Percentiles rank a stretch among this genome's conserved stretches.
phyloP scores from a whole-genome alignment of 179 eudicot genomes.

The Monotropa hypopitys region DNA sequence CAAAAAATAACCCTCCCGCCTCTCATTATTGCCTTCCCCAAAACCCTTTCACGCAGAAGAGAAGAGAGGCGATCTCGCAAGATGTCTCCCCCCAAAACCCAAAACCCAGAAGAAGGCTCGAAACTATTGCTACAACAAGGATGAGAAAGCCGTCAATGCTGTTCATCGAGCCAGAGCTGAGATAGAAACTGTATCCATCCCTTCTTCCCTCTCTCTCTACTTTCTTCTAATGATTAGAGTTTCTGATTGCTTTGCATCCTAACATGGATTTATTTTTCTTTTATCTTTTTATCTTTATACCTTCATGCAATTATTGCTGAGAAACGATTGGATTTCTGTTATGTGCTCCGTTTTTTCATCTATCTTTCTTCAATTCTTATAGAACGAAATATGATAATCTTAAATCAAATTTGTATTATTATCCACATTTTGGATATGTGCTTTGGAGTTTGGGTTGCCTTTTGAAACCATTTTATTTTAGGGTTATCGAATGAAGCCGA shows the following conservation, averaged over 20 bases:
- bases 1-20: too few relatives aligned
- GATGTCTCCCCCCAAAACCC: too few relatives aligned
- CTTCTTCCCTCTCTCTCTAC: not conserved
- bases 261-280: not conserved
- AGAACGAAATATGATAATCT: not conserved
- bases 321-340: not conserved
- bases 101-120: constrained; percentile 94
- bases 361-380: not conserved
- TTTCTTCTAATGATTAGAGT: constrained; percentile 5
- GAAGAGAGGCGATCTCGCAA: constrained; percentile 51
- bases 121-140: constrained; percentile 80
- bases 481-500: not conserved
- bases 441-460: not conserved
- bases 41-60: too few relatives aligned
- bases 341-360: not conserved
- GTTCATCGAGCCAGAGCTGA: constrained; percentile 98
- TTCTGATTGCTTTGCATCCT: not conserved
- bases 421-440: not conserved
- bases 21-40: too few relatives aligned
- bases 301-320: not conserved
- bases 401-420: not conserved
- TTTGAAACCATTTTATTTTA: not conserved
- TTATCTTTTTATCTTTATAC: not conserved
- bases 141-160: constrained; percentile 97
- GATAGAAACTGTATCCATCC: constrained; percentile 86